Conservation (phyloP, 139 green algal species). For the Astrephomene gubernaculifera region DNA sequence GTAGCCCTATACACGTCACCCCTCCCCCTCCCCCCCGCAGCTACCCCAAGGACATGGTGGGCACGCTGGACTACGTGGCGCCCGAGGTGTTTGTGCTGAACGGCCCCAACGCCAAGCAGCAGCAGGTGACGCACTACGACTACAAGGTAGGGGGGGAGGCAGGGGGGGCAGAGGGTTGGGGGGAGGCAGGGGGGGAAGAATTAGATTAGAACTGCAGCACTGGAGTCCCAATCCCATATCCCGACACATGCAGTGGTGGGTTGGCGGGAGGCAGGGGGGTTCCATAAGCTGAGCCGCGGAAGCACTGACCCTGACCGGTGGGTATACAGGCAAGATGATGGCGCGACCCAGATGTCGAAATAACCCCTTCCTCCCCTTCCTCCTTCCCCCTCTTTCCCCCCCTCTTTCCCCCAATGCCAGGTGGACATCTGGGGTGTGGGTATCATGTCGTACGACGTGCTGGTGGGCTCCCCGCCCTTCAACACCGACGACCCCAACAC, state of each 20-base stretch:
- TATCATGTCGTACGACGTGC: constrained; percentile 67
- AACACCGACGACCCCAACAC: constrained; percentile 45
- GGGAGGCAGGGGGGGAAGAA: too few species aligned
- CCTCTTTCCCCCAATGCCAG: background rate
- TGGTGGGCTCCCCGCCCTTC: constrained; percentile 67
- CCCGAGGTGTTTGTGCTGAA: constrained; percentile 56
- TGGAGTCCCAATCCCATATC: too few species aligned
- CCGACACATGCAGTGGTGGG: too few species aligned
- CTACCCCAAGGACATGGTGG: constrained; percentile 59
- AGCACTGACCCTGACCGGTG: too few species aligned
- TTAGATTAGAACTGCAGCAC: too few species aligned
- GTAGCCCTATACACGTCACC: too few species aligned
- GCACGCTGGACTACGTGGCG: constrained; percentile 59
- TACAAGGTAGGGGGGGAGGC: constrained; percentile 27
- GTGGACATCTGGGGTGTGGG: constrained; percentile 59
- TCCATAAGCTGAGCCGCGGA: too few species aligned
- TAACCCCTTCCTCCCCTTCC: background rate
- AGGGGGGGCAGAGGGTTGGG: background rate
- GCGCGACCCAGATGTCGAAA: too few species aligned
- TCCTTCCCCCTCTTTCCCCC: background rate
- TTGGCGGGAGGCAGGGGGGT: too few species aligned
- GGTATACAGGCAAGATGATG: too few species aligned
- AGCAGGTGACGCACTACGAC: constrained; percentile 54
- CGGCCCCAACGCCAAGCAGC: constrained; percentile 41
- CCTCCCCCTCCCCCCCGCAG: constrained; percentile 18